Conservation (phyloP, 495 filamentous ascomycete genomes). For the Hamigera avellanea region DNA sequence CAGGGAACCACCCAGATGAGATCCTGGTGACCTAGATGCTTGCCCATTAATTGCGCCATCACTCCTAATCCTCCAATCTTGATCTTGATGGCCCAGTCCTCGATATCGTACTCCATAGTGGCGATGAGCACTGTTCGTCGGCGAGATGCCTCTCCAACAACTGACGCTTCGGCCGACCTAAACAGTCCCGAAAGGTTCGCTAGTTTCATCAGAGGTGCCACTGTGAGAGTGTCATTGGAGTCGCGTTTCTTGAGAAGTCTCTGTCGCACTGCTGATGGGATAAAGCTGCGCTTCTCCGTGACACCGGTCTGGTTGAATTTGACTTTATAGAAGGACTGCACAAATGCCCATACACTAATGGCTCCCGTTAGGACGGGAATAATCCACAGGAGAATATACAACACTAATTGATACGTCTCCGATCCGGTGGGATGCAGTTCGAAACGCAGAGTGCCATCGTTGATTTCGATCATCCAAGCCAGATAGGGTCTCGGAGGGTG, state of each 20-base stretch:
- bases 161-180: slow-evolving; percentile 33
- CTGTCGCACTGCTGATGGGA: slow-evolving; percentile 25
- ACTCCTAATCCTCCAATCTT: slow-evolving; percentile 66
- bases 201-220: slow-evolving; percentile 18
- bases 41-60: slow-evolving; percentile 61
- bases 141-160: slow-evolving; percentile 30
- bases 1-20: slow-evolving; percentile 68
- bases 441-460: slow-evolving; percentile 45
- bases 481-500: slow-evolving; percentile 43
- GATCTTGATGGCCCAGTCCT: slow-evolving; percentile 61
- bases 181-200: slow-evolving; percentile 33
- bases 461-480: slow-evolving; percentile 42
- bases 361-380: slow-evolving; percentile 40
- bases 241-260: slow-evolving; percentile 15
- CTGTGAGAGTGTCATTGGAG: slow-evolving; percentile 11
- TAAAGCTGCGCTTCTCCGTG: slow-evolving; percentile 32
- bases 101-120: slow-evolving; percentile 68
- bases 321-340: slow-evolving; percentile 57
- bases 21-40: slow-evolving; percentile 54
- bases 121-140: slow-evolving; percentile 51
- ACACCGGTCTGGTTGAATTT: slow-evolving; percentile 61
- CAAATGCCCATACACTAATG: slow-evolving; percentile 45
- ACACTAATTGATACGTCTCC: slow-evolving; percentile 40
- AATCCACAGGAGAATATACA: slow-evolving; percentile 45
- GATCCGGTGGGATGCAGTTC: slow-evolving; percentile 44